Evolutionary conservation across 2,329 filamentous ascomycete genomes (phyloP).

Genomic region (Penicillium sp.): DNA sequence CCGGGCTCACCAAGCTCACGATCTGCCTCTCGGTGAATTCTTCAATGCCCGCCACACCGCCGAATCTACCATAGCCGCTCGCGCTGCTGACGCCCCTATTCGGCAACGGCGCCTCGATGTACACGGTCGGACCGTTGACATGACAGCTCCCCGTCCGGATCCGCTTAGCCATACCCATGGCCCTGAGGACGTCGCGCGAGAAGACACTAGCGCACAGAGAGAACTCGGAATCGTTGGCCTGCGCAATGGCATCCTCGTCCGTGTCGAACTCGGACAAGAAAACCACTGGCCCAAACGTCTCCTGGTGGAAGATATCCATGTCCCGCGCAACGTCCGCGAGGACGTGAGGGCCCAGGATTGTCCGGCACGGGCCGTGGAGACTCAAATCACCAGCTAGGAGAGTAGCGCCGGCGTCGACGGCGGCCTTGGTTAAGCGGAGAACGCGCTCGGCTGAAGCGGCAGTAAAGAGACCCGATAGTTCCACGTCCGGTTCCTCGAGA

Average conservation of each 20-base stretch:
- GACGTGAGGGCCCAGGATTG: slow-evolving; percentile 1
- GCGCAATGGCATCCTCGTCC: slow-evolving; percentile 6
- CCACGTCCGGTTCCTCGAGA: slow-evolving; percentile 11
- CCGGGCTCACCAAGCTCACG: slow-evolving; percentile 25
- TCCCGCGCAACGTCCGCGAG: slow-evolving; percentile 2
- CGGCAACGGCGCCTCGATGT: slow-evolving; percentile 43
- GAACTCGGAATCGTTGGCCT: slow-evolving; percentile 7
- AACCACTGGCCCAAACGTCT: slow-evolving; percentile 8
- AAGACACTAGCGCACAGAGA: slow-evolving; percentile 11
- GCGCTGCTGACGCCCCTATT: slow-evolving; percentile 42
- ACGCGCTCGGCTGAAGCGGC: slow-evolving; percentile 7
- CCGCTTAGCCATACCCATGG: slow-evolving; percentile 6
- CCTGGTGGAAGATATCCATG: slow-evolving; percentile 8
- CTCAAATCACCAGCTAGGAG: slow-evolving; percentile 6
- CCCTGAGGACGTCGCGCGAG: slow-evolving; percentile 5
- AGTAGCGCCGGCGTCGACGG: slow-evolving; percentile 5
- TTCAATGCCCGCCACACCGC: slow-evolving; percentile 3
- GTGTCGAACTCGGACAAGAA: slow-evolving; percentile 5
- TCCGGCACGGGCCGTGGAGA: slow-evolving; percentile 2
- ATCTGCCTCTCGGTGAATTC: slow-evolving; percentile 29
- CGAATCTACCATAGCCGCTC: slow-evolving; percentile 44
- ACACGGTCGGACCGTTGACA: slow-evolving; percentile 45
- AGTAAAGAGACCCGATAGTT: slow-evolving; percentile 11
- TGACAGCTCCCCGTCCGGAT: slow-evolving; percentile 33
- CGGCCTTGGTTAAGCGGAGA: slow-evolving; percentile 4